Evolutionary conservation across 805 yeast genomes (phyloP).

Genomic region (Hanseniaspora meyeri): DNA sequence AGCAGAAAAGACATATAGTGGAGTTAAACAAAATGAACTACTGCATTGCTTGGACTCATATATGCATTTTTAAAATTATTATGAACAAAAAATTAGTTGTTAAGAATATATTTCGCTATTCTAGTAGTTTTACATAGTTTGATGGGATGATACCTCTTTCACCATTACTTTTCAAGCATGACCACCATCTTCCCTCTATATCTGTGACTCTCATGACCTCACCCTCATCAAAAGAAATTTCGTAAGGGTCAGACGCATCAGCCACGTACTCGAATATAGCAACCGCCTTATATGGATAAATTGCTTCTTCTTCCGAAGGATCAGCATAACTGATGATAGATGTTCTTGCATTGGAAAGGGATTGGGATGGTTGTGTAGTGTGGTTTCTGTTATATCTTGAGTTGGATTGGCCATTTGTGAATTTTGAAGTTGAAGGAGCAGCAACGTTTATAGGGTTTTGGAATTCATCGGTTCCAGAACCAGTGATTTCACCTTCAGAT

Average conservation of each 20-base stretch:
- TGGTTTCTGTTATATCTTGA: constrained; percentile 1
- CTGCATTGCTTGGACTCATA: no score
- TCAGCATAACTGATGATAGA: constrained; percentile 29
- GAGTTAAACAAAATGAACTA: neutral
- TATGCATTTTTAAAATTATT: no score
- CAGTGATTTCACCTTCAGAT: constrained; percentile 2
- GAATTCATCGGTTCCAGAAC: neutral
- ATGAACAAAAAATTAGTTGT: no score
- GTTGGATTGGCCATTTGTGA: neutral
- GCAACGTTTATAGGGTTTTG: constrained; percentile 16
- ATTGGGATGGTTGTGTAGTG: constrained; percentile 13
- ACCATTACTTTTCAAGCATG: constrained; percentile 78
- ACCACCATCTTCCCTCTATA: constrained; percentile 97
- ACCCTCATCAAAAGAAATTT: constrained; percentile 78
- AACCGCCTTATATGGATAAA: constrained; percentile 70
- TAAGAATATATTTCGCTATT: constrained; percentile 18
- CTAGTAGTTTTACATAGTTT: constrained; percentile 72
- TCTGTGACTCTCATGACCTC: constrained; percentile 87
- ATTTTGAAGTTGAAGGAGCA: constrained; percentile 16
- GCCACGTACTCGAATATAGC: constrained; percentile 83
- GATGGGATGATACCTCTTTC: constrained; percentile 95
- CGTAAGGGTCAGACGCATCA: constrained; percentile 85
- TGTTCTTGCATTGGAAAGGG: constrained; percentile 24
- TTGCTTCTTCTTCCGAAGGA: constrained; percentile 24
- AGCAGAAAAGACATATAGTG: neutral